Evolutionary conservation across 2,329 filamentous ascomycete species (phyloP), one percentile per base, ranked within the genome.

Genomic region (Aspergillus aculeatus): DNA sequence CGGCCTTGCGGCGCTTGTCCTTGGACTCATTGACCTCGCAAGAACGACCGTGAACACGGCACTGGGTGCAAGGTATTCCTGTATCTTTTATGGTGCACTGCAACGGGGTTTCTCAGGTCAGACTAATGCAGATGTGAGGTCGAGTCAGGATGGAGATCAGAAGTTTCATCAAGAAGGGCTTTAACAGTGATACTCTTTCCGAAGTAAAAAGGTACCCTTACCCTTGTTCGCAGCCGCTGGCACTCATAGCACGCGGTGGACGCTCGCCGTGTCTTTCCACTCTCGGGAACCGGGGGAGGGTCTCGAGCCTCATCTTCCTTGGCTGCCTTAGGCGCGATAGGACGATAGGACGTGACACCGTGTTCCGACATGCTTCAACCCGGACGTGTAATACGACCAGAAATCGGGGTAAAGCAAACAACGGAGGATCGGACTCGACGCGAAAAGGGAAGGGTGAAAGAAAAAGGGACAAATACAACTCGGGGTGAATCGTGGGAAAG

Each of bases 191-290:
- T 10, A 29, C 26, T 29, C 26, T 4, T 23, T 29, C 2, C 26
- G 9, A 29, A 29, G 9, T 9, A 38, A 50, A 11, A 19, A 19
- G 6, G 16, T 16, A 48, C 19, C 14, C 32, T 48, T 73, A 77
- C 74, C 72, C 71, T 76, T 50, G 72, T 76, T 47, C 74, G 72
- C 55, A 73, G 69, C 57, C 65, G 69, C 62, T 77, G 72, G 63
- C 74, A 77, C 62, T 76, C 73, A 35, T 64, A 66, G 61, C 74
- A 77, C 32, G 74, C 74, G 16, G 71, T 73, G 7, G 74, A 76
- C 12, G 73, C 74, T 54, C 74, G 66, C 58, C 71, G 75, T 16
- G 50, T 71, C 69, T 52, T 71, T 71, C 50, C 58, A 61, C 23
- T 76, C 73, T 76, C 74, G 32, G 66, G 55, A 23, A 57, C 41